Conservation (phyloP, 176 grass and related monocot species). For the Tillandsia fasciculata region DNA sequence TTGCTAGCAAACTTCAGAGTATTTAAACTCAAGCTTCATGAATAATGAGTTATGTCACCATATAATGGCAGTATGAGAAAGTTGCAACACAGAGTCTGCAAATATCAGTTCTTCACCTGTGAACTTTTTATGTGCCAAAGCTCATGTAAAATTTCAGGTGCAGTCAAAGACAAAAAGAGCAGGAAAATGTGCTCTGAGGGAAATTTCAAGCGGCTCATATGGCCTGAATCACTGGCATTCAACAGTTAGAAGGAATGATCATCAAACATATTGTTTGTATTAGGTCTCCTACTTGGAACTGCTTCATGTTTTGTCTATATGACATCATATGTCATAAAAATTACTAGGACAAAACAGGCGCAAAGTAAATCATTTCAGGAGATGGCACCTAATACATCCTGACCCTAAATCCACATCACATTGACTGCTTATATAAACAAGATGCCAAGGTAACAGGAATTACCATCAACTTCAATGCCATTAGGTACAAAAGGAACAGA, state of each 20-base stretch:
- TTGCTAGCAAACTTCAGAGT: background rate
- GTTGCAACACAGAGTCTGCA: no score
- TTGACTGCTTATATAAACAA: constrained; percentile 13
- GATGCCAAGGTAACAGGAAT: constrained; percentile 18
- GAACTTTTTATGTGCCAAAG: background rate
- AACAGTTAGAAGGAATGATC: background rate
- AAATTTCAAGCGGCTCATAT: background rate
- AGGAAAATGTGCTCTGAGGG: background rate
- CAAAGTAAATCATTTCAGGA: background rate
- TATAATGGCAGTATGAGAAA: background rate
- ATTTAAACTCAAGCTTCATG: background rate
- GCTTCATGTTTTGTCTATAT: background rate
- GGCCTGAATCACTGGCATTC: background rate
- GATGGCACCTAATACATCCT: background rate
- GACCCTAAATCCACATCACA: background rate
- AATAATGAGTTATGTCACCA: background rate
- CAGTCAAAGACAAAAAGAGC: background rate
- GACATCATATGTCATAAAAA: background rate
- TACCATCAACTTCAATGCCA: constrained; percentile 96
- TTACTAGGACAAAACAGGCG: background rate
- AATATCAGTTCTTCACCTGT: no score
- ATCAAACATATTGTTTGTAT: background rate
- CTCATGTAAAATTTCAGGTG: background rate
- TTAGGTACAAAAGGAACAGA: constrained; percentile 95
- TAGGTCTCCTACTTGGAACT: background rate